Conservation (phyloP, 257 asterid species). For the Dorcoceras hygrometricum region DNA sequence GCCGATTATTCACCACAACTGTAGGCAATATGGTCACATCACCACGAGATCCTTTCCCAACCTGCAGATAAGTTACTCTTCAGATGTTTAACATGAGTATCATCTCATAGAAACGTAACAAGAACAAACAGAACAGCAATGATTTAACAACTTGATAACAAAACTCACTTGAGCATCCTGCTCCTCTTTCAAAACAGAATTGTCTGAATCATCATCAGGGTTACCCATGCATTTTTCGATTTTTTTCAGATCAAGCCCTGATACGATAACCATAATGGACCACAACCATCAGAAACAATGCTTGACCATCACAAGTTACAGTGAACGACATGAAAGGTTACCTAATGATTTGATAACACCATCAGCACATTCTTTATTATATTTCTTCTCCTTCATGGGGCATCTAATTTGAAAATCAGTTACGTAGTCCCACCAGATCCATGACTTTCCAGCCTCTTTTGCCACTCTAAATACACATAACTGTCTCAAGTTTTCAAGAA, state of each 20-base stretch:
- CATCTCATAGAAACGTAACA: slow-evolving; percentile 4
- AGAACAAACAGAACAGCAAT: background rate
- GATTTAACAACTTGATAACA: background rate
- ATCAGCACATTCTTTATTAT: slow-evolving; percentile 44
- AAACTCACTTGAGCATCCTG: slow-evolving; percentile 53
- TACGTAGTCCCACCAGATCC: slow-evolving; percentile 57
- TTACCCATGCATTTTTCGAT: slow-evolving; percentile 51
- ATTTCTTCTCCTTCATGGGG: slow-evolving; percentile 56
- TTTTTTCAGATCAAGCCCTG: slow-evolving; percentile 46
- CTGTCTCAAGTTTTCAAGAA: slow-evolving; percentile 48
- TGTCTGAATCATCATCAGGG: slow-evolving; percentile 45
- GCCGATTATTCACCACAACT: slow-evolving; percentile 82
- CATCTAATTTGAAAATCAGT: slow-evolving; percentile 53
- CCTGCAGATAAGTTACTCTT: slow-evolving; percentile 38
- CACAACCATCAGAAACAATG: slow-evolving; percentile 1
- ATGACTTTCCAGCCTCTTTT: slow-evolving; percentile 39
- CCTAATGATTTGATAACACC: slow-evolving; percentile 49
- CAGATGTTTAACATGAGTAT: slow-evolving; percentile 20
- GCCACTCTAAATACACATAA: slow-evolving; percentile 48
- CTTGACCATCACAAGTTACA: background rate
- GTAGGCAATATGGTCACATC: slow-evolving; percentile 93
- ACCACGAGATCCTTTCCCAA: slow-evolving; percentile 93
- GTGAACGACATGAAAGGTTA: slow-evolving; percentile 10
- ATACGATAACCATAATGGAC: slow-evolving; percentile 16
- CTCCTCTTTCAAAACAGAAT: slow-evolving; percentile 50